phyloP scores from a whole-genome alignment of 768 basidiomycete genomes.

The Zangia roseola region DNA sequence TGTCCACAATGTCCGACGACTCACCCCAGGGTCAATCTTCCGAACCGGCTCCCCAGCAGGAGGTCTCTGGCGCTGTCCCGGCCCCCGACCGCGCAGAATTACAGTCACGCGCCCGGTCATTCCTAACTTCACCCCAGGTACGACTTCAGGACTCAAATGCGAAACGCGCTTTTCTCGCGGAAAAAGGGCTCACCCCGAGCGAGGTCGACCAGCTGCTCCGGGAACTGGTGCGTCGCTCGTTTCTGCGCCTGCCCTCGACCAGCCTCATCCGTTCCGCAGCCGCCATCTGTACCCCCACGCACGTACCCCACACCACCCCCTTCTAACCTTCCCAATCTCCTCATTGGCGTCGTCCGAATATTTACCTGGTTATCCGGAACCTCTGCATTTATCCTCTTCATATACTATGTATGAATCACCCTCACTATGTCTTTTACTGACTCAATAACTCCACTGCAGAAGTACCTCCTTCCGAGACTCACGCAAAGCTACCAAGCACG shows the following conservation, averaged over 20 bases:
- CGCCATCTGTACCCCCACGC: slow-evolving; percentile 62
- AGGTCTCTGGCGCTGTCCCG: not conserved
- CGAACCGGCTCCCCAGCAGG: not conserved
- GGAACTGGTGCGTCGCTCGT: slow-evolving; percentile 45
- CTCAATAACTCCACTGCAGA: slow-evolving; percentile 39
- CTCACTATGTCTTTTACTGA: not conserved
- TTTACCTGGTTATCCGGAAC: slow-evolving; percentile 68
- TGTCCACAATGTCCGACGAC: slow-evolving; percentile 17
- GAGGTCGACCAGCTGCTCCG: slow-evolving; percentile 62
- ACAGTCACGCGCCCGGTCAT: slow-evolving; percentile 55
- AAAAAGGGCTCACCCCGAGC: slow-evolving; percentile 63
- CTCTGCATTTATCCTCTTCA: slow-evolving; percentile 52
- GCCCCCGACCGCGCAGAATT: slow-evolving; percentile 41
- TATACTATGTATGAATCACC: slow-evolving; percentile 59
- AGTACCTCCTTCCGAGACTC: slow-evolving; percentile 67
- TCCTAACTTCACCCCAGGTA: slow-evolving; percentile 66
- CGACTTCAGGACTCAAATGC: slow-evolving; percentile 51
- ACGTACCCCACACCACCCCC: slow-evolving; percentile 71
- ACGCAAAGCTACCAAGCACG: slow-evolving; percentile 58
- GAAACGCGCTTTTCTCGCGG: slow-evolving; percentile 63
- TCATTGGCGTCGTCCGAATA: slow-evolving; percentile 60
- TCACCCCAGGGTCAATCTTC: slow-evolving; percentile 1
- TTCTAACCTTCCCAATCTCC: slow-evolving; percentile 63
- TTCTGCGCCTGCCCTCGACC: not conserved
- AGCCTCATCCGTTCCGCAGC: slow-evolving; percentile 20